phyloP scores from a whole-genome alignment of 2,329 filamentous ascomycete genomes.

The Fusarium humuli region DNA sequence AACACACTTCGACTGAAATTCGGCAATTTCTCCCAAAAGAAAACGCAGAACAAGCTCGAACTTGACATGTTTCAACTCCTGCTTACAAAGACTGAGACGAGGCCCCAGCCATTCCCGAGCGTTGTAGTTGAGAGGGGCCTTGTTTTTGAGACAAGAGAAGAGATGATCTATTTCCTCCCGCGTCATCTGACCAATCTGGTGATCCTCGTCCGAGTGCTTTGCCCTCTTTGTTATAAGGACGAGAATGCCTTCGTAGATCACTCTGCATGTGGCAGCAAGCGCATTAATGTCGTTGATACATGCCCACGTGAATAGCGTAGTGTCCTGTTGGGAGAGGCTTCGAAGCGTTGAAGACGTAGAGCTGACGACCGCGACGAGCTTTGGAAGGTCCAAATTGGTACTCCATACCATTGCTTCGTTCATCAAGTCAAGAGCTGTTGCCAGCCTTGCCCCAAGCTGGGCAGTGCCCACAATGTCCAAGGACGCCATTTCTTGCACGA shows the following conservation, averaged over 20 bases:
- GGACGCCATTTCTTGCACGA: background rate
- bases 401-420: background rate
- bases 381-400: background rate
- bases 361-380: background rate
- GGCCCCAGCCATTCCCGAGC: slow-evolving; percentile 4
- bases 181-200: accelerated
- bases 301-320: background rate
- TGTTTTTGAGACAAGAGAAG: background rate
- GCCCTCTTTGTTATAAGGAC: background rate
- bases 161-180: background rate
- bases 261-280: background rate
- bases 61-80: slow-evolving; percentile 4
- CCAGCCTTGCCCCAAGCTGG: slow-evolving; percentile 3
- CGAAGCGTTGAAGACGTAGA: background rate
- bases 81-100: background rate
- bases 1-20: slow-evolving; percentile 3
- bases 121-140: background rate
- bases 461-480: background rate
- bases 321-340: background rate
- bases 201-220: background rate
- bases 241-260: background rate
- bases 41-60: slow-evolving; percentile 10
- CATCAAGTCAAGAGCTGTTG: background rate
- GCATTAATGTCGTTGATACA: slow-evolving; percentile 1
- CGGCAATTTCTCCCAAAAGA: slow-evolving; percentile 10